Conservation (phyloP, 2,329 filamentous ascomycete species). For the Chaetomiaceae sp. region DNA sequence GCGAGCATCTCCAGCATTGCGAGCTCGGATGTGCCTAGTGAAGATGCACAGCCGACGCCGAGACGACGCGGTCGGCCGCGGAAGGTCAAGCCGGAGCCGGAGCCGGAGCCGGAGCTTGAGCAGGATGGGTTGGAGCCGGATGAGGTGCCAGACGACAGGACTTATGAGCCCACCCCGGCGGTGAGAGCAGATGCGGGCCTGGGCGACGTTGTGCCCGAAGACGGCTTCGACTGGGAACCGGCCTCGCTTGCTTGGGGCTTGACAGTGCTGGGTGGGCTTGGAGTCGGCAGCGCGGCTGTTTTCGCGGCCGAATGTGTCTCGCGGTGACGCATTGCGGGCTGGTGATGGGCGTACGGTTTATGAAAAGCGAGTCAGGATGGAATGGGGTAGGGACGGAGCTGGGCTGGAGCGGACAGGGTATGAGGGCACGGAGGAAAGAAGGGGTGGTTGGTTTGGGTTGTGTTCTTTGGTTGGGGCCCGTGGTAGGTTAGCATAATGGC, state of each 20-base stretch:
- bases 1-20: constrained; percentile 20
- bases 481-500: no score
- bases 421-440: no score
- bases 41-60: constrained; percentile 11
- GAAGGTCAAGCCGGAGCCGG: constrained; percentile 23
- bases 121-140: constrained; percentile 1
- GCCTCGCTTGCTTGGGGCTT: constrained; percentile 43
- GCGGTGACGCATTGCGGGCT: constrained; percentile 25
- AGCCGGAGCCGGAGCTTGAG: constrained; percentile 11
- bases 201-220: constrained; percentile 37
- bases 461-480: no score
- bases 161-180: constrained; percentile 34
- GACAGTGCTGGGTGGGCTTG: constrained; percentile 38
- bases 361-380: no score
- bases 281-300: constrained; percentile 39
- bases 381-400: no score
- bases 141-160: constrained; percentile 26
- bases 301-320: constrained; percentile 42
- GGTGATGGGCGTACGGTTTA: no score
- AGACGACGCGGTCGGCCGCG: constrained; percentile 24
- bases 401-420: no score
- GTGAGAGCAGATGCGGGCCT: constrained; percentile 30
- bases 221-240: constrained; percentile 41
- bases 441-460: no score
- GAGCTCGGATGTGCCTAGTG: constrained; percentile 7